These are phyloP conservation scores for Heliamphora exappendiculata DNA, from an alignment of 148 eudicot species.

Conservation along the genomic window DNA sequence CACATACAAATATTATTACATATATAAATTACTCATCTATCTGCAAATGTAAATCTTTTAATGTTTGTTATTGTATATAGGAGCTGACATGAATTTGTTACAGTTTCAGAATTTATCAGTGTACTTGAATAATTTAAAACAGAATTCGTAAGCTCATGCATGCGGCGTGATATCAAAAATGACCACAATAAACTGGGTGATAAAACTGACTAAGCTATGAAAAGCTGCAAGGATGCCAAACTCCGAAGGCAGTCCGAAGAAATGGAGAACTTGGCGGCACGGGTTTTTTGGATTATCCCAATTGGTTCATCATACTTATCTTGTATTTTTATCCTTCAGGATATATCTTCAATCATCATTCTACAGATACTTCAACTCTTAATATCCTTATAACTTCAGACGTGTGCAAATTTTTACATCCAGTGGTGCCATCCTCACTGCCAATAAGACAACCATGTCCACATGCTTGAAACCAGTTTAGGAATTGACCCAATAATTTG, in stretches of 20 bases:
- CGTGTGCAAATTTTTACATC: not conserved
- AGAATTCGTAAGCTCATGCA: not conserved
- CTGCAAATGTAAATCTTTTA: not conserved
- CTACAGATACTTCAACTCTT: not conserved
- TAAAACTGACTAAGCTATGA: not conserved
- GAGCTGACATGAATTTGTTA: not conserved
- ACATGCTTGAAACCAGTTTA: not conserved
- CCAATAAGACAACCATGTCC: not conserved
- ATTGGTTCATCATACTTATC: not conserved
- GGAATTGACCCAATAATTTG: too few species aligned
- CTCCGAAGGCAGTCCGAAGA: not conserved
- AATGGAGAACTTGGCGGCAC: not conserved
- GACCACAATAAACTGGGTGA: not conserved
- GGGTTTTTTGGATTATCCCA: not conserved
- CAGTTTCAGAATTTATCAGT: not conserved
- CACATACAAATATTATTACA: slow-evolving; percentile 15
- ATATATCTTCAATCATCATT: not conserved
- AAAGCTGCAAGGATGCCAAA: not conserved
- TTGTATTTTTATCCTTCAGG: not conserved
- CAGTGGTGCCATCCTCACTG: not conserved
- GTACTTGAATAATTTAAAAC: not conserved
- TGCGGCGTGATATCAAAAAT: not conserved
- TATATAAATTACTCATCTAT: not conserved
- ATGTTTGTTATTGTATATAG: not conserved
- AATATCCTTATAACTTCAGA: not conserved